phyloP scores from a whole-genome alignment of 1,284 basidiomycete species.

The Malassezia furfur region DNA sequence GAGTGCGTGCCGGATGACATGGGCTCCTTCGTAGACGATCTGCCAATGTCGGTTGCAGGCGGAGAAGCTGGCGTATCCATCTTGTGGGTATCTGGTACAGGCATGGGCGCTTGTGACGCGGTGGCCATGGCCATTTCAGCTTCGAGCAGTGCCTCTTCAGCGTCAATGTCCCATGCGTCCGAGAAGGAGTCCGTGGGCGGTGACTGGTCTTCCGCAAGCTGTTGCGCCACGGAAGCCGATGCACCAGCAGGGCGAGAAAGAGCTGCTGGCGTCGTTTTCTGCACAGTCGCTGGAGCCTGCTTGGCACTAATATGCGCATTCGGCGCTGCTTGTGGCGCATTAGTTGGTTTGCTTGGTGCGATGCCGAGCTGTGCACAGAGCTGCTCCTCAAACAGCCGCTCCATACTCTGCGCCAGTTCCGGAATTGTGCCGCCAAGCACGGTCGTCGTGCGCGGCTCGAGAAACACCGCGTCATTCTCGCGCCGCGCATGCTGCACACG shows the following conservation, averaged over 20 bases:
- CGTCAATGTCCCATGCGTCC: slow-evolving; percentile 11
- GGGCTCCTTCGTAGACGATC: too few species aligned
- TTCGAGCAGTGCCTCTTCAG: slow-evolving; percentile 9
- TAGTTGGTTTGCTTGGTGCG: not conserved
- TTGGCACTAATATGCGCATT: too few species aligned
- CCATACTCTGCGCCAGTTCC: not conserved
- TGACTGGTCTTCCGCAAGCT: too few species aligned
- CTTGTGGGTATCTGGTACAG: not conserved
- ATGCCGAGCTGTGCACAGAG: not conserved
- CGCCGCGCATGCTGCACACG: not conserved
- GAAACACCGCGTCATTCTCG: not conserved
- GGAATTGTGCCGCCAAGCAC: slow-evolving; percentile 8
- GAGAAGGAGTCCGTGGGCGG: not conserved
- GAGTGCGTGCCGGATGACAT: too few species aligned
- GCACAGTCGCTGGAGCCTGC: too few species aligned
- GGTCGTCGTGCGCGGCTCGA: not conserved
- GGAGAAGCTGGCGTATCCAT: not conserved
- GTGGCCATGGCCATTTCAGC: not conserved
- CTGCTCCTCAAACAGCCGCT: not conserved
- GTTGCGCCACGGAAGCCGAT: too few species aligned
- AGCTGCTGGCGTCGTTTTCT: too few species aligned
- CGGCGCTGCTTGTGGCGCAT: too few species aligned
- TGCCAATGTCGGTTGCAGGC: too few species aligned
- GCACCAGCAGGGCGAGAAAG: too few species aligned
- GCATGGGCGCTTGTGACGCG: too few species aligned